These are phyloP conservation scores for Euclidium syriacum DNA, from an alignment of 345 rosid genomes.

Conservation along the genomic window DNA sequence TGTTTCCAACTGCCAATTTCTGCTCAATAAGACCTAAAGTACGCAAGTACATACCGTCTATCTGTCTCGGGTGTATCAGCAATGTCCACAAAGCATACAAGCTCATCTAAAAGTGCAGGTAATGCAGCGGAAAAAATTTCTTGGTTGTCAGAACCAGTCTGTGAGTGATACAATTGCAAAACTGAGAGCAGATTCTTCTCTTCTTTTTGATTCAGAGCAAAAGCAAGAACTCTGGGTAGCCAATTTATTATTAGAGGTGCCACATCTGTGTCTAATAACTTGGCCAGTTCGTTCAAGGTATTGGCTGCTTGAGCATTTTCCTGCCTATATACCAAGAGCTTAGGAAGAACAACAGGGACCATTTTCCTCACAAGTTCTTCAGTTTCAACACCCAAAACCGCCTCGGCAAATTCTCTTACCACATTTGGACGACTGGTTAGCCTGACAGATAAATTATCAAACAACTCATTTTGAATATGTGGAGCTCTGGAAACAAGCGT, in stretches of 20 bases:
- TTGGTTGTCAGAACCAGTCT: constrained; percentile 75
- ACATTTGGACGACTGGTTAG: constrained; percentile 56
- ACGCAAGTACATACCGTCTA: constrained; percentile 49
- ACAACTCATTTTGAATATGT: constrained; percentile 56
- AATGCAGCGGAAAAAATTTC: constrained; percentile 93
- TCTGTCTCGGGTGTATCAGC: constrained; percentile 63
- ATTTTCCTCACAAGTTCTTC: constrained; percentile 66
- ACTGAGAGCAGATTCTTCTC: constrained; percentile 59
- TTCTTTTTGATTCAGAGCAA: constrained; percentile 73
- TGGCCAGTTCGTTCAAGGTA: constrained; percentile 62
- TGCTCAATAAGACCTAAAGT: background rate
- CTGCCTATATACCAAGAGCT: constrained; percentile 78
- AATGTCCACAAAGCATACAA: constrained; percentile 78
- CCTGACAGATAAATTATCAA: constrained; percentile 56
- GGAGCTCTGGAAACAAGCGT: constrained; percentile 51
- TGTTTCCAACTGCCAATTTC: constrained; percentile 4
- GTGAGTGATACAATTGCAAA: constrained; percentile 74
- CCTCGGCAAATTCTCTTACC: constrained; percentile 91
- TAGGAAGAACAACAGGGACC: constrained; percentile 86
- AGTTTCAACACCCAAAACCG: constrained; percentile 66
- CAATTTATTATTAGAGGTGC: constrained; percentile 74
- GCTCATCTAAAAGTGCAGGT: constrained; percentile 92
- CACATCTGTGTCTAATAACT: constrained; percentile 62
- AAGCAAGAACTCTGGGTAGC: constrained; percentile 92
- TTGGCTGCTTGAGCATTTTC: constrained; percentile 54